These are phyloP conservation scores for Neoboletus magnificus DNA, from an alignment of 768 basidiomycete species.

Conservation along the genomic window DNA sequence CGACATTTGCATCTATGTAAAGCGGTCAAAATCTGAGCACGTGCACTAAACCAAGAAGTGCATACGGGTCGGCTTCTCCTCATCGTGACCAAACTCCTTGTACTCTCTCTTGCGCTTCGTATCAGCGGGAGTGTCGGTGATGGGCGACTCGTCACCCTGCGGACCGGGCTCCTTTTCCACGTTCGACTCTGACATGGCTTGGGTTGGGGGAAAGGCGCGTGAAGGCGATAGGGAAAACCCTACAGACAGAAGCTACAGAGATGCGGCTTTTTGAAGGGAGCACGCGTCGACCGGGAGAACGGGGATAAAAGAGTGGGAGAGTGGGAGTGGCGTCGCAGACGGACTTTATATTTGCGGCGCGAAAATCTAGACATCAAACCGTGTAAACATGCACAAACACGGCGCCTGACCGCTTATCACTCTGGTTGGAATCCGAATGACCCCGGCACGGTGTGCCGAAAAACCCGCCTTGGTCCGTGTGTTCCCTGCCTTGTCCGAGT, in stretches of 20 bases:
- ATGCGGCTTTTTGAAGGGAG: constrained; percentile 11
- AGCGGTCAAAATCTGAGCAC: not conserved
- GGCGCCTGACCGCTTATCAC: constrained; percentile 16
- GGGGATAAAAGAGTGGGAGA: constrained; percentile 33
- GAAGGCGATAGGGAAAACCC: constrained; percentile 17
- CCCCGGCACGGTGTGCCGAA: constrained; percentile 24
- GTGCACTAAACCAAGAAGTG: constrained; percentile 5
- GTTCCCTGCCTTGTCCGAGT: constrained; percentile 15
- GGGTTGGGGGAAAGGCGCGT: not conserved
- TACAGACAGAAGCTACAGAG: constrained; percentile 29
- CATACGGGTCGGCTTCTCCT: constrained; percentile 66
- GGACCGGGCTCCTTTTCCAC: constrained; percentile 69
- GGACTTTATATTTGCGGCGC: constrained; percentile 34
- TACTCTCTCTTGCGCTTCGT: constrained; percentile 75
- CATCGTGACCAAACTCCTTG: constrained; percentile 80
- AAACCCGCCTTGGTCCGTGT: constrained; percentile 12
- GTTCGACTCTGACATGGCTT: constrained; percentile 37
- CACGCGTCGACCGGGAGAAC: constrained; percentile 9
- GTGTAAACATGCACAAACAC: constrained; percentile 27
- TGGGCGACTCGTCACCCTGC: constrained; percentile 45
- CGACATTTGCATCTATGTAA: constrained; percentile 74
- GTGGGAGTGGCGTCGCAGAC: constrained; percentile 22
- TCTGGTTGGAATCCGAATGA: constrained; percentile 24
- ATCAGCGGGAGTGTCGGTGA: constrained; percentile 18
- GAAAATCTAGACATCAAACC: constrained; percentile 28